Conservation (phyloP, 2,329 filamentous ascomycete species). For the Pleoardoris graminearum region DNA sequence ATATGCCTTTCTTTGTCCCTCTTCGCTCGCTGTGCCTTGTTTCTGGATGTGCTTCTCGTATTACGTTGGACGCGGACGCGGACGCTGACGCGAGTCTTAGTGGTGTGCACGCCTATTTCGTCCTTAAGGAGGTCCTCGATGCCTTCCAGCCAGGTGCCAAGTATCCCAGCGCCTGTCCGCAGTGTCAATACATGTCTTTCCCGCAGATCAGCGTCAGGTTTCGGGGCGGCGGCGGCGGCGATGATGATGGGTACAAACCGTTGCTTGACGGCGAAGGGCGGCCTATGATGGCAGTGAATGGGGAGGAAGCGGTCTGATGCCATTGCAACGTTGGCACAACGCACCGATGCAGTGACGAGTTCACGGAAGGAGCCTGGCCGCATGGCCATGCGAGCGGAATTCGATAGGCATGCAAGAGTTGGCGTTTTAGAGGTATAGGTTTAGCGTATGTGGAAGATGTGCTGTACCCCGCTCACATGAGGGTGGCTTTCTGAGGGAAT, state of each 20-base stretch:
- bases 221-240: not conserved
- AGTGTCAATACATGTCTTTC: slow-evolving; percentile 28
- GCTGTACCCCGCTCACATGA: not conserved
- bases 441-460: not conserved
- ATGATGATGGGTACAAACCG: slow-evolving; percentile 24
- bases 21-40: not conserved
- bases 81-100: slow-evolving; percentile 14
- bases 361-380: not conserved
- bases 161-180: slow-evolving; percentile 28
- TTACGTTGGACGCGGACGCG: no score
- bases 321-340: not conserved
- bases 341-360: not conserved
- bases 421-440: not conserved
- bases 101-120: slow-evolving; percentile 31
- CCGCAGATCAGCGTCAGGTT: slow-evolving; percentile 12
- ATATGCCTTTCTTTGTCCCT: not conserved
- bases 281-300: not conserved
- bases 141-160: slow-evolving; percentile 15
- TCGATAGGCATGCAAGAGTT: not conserved
- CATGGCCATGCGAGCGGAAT: not conserved
- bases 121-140: slow-evolving; percentile 21
- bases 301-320: not conserved
- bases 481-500: not conserved
- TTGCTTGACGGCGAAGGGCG: slow-evolving; percentile 17
- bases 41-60: not conserved